A percentile compares a stretch with the other conserved stretches of the same genome.
Conservation (phyloP, 495 filamentous ascomycete genomes). For the Hypoxylon intermedium region DNA sequence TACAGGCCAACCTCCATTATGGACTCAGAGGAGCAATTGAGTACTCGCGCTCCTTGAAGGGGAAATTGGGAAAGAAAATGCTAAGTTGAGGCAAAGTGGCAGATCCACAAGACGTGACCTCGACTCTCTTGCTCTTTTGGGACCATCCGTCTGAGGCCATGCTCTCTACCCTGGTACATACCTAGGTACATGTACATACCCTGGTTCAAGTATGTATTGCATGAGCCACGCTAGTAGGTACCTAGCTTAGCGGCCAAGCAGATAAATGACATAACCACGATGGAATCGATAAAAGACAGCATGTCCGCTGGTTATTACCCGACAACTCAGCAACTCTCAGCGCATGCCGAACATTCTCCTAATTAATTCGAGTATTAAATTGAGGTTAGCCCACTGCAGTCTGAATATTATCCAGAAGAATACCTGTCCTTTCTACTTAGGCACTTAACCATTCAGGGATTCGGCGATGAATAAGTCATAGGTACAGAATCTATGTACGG, state of each 20-base stretch:
- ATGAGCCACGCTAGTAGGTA: slow-evolving; percentile 19
- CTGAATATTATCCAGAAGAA: not conserved
- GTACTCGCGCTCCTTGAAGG: slow-evolving; percentile 3
- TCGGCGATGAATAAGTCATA: not conserved
- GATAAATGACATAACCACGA: slow-evolving; percentile 37
- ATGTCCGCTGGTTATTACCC: slow-evolving; percentile 21
- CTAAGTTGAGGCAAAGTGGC: slow-evolving; percentile 38
- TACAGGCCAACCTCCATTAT: slow-evolving; percentile 35
- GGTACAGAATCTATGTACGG: too few relatives aligned
- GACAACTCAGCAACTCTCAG: slow-evolving; percentile 8
- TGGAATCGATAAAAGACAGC: slow-evolving; percentile 10
- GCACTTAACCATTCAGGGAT: too few relatives aligned
- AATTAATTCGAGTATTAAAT: slow-evolving; percentile 12
- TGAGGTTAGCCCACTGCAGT: not conserved
- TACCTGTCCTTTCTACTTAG: slow-evolving; percentile 16
- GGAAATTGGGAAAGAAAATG: slow-evolving; percentile 13
- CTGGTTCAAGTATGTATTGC: not conserved
- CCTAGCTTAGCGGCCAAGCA: slow-evolving; percentile 18
- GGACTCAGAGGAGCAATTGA: slow-evolving; percentile 26
- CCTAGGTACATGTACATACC: too few relatives aligned
- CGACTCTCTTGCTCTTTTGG: slow-evolving; percentile 8
- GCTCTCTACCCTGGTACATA: slow-evolving; percentile 3
- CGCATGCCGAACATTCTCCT: slow-evolving; percentile 22
- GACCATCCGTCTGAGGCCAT: slow-evolving; percentile 26
- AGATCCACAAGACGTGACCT: slow-evolving; percentile 31